Conservation (phyloP, 106 monocot species). For the Dioscorea zingiberensis region DNA sequence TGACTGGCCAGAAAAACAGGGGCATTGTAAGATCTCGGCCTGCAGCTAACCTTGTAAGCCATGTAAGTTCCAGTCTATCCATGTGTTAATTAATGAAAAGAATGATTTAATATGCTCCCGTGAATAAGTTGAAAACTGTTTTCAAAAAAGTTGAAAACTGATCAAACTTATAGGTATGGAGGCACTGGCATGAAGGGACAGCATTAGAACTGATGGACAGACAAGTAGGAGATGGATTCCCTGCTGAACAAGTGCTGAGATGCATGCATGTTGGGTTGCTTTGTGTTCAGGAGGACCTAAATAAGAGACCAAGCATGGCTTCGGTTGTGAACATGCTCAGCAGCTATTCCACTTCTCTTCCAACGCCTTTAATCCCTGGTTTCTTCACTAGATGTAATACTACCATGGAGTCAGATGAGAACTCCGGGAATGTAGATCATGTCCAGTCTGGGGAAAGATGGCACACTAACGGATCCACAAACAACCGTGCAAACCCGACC, state of each 20-base stretch:
- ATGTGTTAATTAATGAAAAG: too few relatives aligned
- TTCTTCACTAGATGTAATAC: too few relatives aligned
- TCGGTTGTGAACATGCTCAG: slow-evolving; percentile 26
- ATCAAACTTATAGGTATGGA: slow-evolving; percentile 12
- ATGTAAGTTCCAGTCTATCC: slow-evolving; percentile 13
- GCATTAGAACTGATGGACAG: slow-evolving; percentile 18
- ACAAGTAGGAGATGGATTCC: neutral
- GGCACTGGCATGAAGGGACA: slow-evolving; percentile 14
- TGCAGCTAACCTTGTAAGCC: slow-evolving; percentile 4
- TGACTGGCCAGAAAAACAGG: slow-evolving; percentile 21
- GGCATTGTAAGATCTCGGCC: neutral
- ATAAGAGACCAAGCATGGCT: slow-evolving; percentile 29
- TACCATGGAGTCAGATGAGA: too few relatives aligned
- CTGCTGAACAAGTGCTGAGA: slow-evolving; percentile 11
- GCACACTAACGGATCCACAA: too few relatives aligned
- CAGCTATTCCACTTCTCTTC: neutral
- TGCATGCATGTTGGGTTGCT: slow-evolving; percentile 36
- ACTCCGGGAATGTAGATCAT: too few relatives aligned
- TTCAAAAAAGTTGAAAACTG: too few relatives aligned
- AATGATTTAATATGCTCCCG: too few relatives aligned
- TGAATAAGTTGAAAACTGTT: too few relatives aligned
- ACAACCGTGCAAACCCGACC: neutral
- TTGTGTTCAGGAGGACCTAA: slow-evolving; percentile 36
- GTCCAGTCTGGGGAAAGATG: too few relatives aligned
- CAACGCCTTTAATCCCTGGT: too few relatives aligned